Evolutionary conservation across 257 asterid species (phyloP).

Genomic region (Fraxinus excelsior): DNA sequence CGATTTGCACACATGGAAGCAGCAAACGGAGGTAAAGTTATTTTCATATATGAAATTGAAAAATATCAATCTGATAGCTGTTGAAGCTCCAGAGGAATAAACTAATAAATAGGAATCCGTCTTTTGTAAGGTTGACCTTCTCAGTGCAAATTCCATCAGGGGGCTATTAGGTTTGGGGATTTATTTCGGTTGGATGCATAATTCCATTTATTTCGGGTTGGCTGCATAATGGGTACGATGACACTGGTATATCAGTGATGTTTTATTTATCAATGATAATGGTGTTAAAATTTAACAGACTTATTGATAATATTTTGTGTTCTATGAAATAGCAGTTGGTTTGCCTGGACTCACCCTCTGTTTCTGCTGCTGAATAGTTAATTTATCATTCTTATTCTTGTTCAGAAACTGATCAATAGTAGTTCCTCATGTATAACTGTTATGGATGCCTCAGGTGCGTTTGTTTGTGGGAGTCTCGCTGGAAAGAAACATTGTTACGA

Average conservation of each 20-base stretch:
- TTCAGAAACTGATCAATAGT: background rate
- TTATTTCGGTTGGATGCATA: background rate
- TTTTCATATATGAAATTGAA: background rate
- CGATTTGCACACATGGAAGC: too few species aligned
- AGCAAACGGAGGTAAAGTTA: too few species aligned
- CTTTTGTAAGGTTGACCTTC: background rate
- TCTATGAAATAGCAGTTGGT: background rate
- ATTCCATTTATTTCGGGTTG: too few species aligned
- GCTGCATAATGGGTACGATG: background rate
- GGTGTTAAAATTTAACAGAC: background rate
- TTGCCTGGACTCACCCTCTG: background rate
- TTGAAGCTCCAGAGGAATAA: background rate
- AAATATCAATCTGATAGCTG: background rate
- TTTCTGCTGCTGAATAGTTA: background rate
- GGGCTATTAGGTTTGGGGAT: background rate
- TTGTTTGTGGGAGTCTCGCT: slow-evolving; percentile 92
- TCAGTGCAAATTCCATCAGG: background rate
- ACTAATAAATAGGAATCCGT: background rate
- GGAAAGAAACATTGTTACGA: slow-evolving; percentile 82
- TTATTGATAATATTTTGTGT: too few species aligned
- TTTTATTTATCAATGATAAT: too few species aligned
- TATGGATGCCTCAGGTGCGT: slow-evolving; percentile 68
- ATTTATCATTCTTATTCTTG: background rate
- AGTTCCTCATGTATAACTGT: slow-evolving; percentile 12
- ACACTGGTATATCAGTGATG: background rate